These are phyloP conservation scores for Neopestalotiopsis rosae DNA, from an alignment of 2,329 filamentous ascomycete species.

Conservation along the genomic window DNA sequence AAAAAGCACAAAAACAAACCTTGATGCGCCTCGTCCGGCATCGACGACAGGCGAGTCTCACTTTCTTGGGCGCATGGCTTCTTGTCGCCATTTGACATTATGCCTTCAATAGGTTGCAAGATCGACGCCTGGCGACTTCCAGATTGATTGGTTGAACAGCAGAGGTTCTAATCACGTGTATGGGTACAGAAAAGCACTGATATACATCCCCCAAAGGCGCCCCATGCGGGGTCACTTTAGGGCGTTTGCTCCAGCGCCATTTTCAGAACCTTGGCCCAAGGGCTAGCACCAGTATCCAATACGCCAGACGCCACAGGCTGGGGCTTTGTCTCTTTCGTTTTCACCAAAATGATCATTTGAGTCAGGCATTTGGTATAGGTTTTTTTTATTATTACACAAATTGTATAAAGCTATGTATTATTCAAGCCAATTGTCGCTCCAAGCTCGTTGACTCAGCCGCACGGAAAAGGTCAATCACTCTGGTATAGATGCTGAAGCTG, in stretches of 20 bases:
- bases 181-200: too few species aligned
- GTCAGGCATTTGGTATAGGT: background rate
- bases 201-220: too few species aligned
- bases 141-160: too few species aligned
- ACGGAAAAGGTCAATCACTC: background rate
- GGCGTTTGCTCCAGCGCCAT: too few species aligned
- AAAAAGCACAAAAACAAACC: background rate
- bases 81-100: background rate
- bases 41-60: background rate
- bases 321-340: background rate
- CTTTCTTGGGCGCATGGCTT: background rate
- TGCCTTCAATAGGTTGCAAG: too few species aligned
- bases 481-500: background rate
- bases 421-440: background rate
- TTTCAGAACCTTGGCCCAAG: background rate
- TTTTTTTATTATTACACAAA: background rate
- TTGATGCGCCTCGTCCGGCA: background rate
- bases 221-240: too few species aligned
- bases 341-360: background rate
- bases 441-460: background rate
- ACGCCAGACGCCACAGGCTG: background rate
- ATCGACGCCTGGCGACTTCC: too few species aligned
- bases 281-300: background rate
- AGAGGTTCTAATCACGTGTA: too few species aligned
- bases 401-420: too few species aligned